These are phyloP conservation scores for Macrolepiota dolichaula DNA, from an alignment of 768 basidiomycete species.

Conservation along the genomic window DNA sequence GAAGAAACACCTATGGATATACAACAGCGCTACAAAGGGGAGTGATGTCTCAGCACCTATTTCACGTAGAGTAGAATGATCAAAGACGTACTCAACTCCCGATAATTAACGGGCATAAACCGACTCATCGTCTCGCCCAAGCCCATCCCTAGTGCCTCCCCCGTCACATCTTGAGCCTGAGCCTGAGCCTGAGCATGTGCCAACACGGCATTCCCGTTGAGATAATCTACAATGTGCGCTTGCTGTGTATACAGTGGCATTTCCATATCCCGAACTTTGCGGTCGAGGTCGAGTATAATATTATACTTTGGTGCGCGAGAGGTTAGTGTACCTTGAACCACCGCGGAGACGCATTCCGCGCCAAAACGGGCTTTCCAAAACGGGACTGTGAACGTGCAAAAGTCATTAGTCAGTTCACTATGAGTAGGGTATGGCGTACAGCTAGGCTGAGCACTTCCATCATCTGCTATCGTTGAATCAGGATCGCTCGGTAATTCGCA, in stretches of 20 bases:
- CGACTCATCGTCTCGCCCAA: slow-evolving; percentile 66
- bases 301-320: slow-evolving; percentile 62
- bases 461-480: slow-evolving; percentile 46
- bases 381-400: slow-evolving; percentile 43
- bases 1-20: slow-evolving; percentile 75
- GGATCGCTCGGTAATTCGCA: slow-evolving; percentile 38
- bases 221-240: slow-evolving; percentile 9
- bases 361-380: slow-evolving; percentile 72
- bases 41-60: no score
- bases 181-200: no score
- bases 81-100: slow-evolving; percentile 55
- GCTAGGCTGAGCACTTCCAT: slow-evolving; percentile 54
- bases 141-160: slow-evolving; percentile 43
- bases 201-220: no score
- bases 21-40: slow-evolving; percentile 51
- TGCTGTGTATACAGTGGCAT: slow-evolving; percentile 60
- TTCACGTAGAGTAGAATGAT: neutral
- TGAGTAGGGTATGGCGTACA: slow-evolving; percentile 36
- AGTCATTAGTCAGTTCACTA: neutral
- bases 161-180: neutral
- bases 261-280: slow-evolving; percentile 67
- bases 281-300: slow-evolving; percentile 59
- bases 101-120: slow-evolving; percentile 75
- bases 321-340: slow-evolving; percentile 65
- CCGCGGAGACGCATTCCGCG: slow-evolving; percentile 60